A percentile compares a stretch with the other conserved stretches of the same genome.
These are phyloP conservation scores for Candida hungchunana DNA, from an alignment of 805 yeast species.

Conservation along the genomic window DNA sequence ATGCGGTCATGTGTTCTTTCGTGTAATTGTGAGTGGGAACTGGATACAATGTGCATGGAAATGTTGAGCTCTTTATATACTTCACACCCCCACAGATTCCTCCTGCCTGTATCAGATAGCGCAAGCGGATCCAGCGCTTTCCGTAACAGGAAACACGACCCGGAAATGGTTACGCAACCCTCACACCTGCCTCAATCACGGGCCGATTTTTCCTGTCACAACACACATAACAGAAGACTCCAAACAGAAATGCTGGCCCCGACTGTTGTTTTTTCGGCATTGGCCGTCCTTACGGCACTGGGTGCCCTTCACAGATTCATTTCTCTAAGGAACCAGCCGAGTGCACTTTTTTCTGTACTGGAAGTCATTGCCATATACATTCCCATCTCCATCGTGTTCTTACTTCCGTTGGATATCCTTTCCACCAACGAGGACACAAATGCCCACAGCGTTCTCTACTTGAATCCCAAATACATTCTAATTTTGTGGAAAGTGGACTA, in stretches of 20 bases:
- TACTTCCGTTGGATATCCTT: constrained; percentile 72
- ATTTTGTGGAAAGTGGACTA: constrained; percentile 69
- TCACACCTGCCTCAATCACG: too few species aligned
- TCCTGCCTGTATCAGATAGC: too few species aligned
- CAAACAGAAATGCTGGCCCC: constrained; percentile 25
- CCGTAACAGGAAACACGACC: too few species aligned
- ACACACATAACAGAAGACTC: too few species aligned
- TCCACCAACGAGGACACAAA: constrained; percentile 36
- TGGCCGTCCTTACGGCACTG: constrained; percentile 20
- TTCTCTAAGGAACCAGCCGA: constrained; percentile 19
- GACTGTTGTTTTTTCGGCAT: constrained; percentile 16
- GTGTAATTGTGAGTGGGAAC: too few species aligned
- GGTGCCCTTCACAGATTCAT: constrained; percentile 21
- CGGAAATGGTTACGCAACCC: too few species aligned
- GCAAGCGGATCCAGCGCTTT: too few species aligned
- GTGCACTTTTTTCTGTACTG: constrained; percentile 19
- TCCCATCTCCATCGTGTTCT: constrained; percentile 69
- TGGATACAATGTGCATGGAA: too few species aligned
- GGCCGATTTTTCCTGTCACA: too few species aligned
- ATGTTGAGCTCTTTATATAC: too few species aligned
- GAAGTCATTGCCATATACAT: constrained; percentile 57
- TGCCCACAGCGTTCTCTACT: constrained; percentile 34
- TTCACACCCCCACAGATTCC: too few species aligned
- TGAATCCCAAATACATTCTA: constrained; percentile 46
- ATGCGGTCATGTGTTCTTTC: neutral